phyloP scores from a whole-genome alignment of 352 stramenopile species.

The Labyrinthula sp. region DNA sequence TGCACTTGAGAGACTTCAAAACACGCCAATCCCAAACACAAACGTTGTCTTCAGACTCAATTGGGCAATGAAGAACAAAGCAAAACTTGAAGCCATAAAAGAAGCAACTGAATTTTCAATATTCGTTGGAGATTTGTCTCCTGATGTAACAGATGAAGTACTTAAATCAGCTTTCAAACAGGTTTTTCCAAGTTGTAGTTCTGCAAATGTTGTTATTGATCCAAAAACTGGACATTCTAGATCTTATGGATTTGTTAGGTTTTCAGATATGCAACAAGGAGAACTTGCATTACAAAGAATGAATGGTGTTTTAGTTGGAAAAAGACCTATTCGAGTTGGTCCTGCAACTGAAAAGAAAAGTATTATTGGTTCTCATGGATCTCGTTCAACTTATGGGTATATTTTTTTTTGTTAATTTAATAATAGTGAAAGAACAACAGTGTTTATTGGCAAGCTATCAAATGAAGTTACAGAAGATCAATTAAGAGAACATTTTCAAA shows the following conservation, averaged over 20 bases:
- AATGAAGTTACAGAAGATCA: constrained; percentile 53
- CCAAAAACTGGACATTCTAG: constrained; percentile 60
- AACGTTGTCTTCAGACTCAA: constrained; percentile 55
- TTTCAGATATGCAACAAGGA: constrained; percentile 57
- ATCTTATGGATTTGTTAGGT: constrained; percentile 69
- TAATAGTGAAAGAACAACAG: constrained; percentile 42
- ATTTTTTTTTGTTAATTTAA: constrained; percentile 31
- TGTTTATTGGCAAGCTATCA: constrained; percentile 66
- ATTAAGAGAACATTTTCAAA: constrained; percentile 49
- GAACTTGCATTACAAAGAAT: constrained; percentile 60
- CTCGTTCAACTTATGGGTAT: not conserved
- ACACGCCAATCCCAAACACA: constrained; percentile 43
- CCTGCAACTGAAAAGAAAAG: constrained; percentile 50
- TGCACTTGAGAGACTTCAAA: constrained; percentile 58
- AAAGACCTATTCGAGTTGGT: constrained; percentile 59
- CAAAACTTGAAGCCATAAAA: constrained; percentile 36
- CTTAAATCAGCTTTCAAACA: constrained; percentile 54
- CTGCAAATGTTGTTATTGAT: constrained; percentile 67
- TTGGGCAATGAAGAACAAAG: constrained; percentile 57
- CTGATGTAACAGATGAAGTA: constrained; percentile 59
- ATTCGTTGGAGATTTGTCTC: constrained; percentile 66
- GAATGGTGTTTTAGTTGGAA: constrained; percentile 61
- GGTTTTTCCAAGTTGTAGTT: constrained; percentile 52
- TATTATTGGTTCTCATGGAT: not conserved
- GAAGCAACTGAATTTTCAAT: constrained; percentile 50